A percentile compares a stretch with the other conserved stretches of the same genome.
Evolutionary conservation across 139 green algal species (phyloP).

Genomic region (Closterium sp.): DNA sequence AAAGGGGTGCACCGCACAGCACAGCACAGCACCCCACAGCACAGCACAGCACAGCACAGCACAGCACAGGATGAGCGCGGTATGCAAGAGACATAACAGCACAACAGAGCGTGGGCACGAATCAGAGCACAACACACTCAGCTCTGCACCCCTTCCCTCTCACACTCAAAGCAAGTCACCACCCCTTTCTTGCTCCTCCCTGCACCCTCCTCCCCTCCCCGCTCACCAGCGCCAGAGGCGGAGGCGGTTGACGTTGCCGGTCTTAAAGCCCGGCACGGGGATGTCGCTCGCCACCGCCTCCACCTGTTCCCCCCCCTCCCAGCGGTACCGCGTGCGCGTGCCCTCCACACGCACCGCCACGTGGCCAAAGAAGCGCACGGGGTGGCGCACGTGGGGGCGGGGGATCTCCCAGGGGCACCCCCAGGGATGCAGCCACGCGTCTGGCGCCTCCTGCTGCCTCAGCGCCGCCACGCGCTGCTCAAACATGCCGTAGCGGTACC

Average conservation of each 20-base stretch:
- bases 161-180: too few species aligned
- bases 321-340: constrained; percentile 71
- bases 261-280: constrained; percentile 95
- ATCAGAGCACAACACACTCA: too few species aligned
- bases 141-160: too few species aligned
- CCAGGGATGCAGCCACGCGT: constrained; percentile 93
- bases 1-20: too few species aligned
- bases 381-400: constrained; percentile 77
- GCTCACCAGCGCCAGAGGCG: constrained; percentile 79
- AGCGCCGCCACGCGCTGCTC: constrained; percentile 84
- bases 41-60: too few species aligned
- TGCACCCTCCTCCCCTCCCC: neutral
- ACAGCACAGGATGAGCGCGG: too few species aligned
- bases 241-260: constrained; percentile 98
- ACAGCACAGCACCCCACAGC: too few species aligned
- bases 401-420: constrained; percentile 97
- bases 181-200: too few species aligned
- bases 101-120: too few species aligned
- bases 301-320: constrained; percentile 91
- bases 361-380: constrained; percentile 90
- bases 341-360: constrained; percentile 66
- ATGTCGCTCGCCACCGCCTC: constrained; percentile 96
- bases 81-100: too few species aligned
- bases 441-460: constrained; percentile 92
- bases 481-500: constrained; percentile 99